phyloP scores from a whole-genome alignment of 768 basidiomycete genomes.

The Tricholoma bakamatsutake region DNA sequence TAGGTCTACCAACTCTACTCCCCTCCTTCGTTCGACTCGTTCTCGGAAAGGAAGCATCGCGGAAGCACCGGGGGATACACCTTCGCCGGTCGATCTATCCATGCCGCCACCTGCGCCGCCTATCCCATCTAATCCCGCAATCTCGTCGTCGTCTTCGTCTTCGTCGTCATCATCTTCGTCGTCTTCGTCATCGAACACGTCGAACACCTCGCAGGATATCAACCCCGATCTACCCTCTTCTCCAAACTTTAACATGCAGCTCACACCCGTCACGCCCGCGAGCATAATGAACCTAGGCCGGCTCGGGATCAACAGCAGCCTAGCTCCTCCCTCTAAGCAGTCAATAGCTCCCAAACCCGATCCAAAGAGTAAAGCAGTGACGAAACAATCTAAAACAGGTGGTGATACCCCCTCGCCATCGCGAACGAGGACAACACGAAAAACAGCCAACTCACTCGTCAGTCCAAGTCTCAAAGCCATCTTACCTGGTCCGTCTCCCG shows the following conservation, averaged over 20 bases:
- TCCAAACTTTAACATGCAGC: constrained; percentile 21
- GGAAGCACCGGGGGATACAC: constrained; percentile 49
- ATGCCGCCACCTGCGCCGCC: constrained; percentile 82
- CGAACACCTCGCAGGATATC: constrained; percentile 4
- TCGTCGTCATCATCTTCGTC: constrained; percentile 8
- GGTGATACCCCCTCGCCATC: constrained; percentile 13
- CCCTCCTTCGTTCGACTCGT: constrained; percentile 43
- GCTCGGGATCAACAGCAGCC: constrained; percentile 42
- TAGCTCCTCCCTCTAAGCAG: constrained; percentile 27
- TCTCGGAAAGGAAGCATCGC: constrained; percentile 36
- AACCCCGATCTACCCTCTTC: constrained; percentile 8
- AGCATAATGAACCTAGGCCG: constrained; percentile 87
- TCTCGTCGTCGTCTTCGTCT: constrained; percentile 8
- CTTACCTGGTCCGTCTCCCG: constrained; percentile 50
- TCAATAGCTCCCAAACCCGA: constrained; percentile 9
- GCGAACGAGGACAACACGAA: constrained; percentile 12
- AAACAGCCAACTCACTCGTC: constrained; percentile 20
- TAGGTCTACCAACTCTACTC: constrained; percentile 57
- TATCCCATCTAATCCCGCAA: constrained; percentile 1
- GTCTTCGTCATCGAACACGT: constrained; percentile 11
- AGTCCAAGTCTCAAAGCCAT: constrained; percentile 66
- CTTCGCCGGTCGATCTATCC: constrained; percentile 81
- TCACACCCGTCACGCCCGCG: constrained; percentile 84
- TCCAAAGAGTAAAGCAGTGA: constrained; percentile 22
- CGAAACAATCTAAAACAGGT: constrained; percentile 21